These are phyloP conservation scores for Anacardium occidentale DNA, from an alignment of 345 rosid species.

Conservation along the genomic window DNA sequence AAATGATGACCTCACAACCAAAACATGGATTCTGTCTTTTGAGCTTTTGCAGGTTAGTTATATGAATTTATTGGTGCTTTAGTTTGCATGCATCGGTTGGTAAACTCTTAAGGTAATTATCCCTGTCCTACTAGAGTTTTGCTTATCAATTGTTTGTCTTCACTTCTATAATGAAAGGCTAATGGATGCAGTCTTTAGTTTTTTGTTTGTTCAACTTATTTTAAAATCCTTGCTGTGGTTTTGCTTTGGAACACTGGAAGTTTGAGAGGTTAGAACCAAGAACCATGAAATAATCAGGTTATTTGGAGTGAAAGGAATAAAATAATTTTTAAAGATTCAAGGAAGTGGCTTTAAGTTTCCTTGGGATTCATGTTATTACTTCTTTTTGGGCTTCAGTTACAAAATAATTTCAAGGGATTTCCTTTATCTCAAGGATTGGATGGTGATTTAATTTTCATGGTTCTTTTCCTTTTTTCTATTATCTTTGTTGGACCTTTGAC, in stretches of 20 bases:
- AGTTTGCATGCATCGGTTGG: slow-evolving; percentile 1
- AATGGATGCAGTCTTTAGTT: slow-evolving; percentile 1
- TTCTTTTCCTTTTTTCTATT: too few relatives aligned
- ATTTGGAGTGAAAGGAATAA: too few relatives aligned
- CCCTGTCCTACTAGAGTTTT: neutral
- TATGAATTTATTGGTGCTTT: slow-evolving; percentile 18
- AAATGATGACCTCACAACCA: slow-evolving; percentile 84
- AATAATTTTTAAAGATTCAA: too few relatives aligned
- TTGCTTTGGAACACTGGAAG: neutral
- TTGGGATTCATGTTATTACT: too few relatives aligned
- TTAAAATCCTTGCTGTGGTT: slow-evolving; percentile 1
- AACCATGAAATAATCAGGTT: neutral
- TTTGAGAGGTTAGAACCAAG: slow-evolving; percentile 4
- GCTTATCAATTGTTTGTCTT: neutral
- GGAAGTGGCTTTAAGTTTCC: too few relatives aligned
- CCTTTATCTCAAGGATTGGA: too few relatives aligned
- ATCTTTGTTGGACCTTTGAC: too few relatives aligned
- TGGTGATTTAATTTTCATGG: too few relatives aligned
- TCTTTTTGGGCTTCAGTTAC: too few relatives aligned
- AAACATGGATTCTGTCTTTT: slow-evolving; percentile 87
- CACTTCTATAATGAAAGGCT: neutral
- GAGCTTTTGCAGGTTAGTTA: slow-evolving; percentile 92
- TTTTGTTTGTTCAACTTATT: neutral
- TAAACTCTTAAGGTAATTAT: slow-evolving; percentile 11
- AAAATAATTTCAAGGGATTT: too few relatives aligned